phyloP scores from a whole-genome alignment of 768 basidiomycete genomes.

The Gyrodon lividus region DNA sequence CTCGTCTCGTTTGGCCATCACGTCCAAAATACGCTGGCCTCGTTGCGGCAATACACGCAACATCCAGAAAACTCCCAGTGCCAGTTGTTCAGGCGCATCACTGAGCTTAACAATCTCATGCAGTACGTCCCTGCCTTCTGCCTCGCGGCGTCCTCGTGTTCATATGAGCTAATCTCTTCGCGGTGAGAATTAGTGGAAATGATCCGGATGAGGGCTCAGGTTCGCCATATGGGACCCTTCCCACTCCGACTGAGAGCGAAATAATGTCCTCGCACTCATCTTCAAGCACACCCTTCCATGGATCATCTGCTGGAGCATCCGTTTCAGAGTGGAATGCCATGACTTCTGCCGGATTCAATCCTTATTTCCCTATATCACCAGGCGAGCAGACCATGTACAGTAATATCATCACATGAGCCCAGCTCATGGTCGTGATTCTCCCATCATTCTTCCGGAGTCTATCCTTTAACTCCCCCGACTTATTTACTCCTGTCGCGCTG shows the following conservation, averaged over 20 bases:
- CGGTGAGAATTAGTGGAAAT: slow-evolving; percentile 44
- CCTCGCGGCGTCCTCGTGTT: slow-evolving; percentile 36
- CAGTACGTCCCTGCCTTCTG: slow-evolving; percentile 50
- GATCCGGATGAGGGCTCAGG: slow-evolving; percentile 49
- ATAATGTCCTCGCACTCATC: slow-evolving; percentile 46
- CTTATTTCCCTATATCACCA: slow-evolving; percentile 62
- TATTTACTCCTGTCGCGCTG: slow-evolving; percentile 33
- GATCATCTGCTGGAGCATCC: slow-evolving; percentile 44
- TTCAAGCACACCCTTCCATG: slow-evolving; percentile 42
- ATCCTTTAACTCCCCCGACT: slow-evolving; percentile 10
- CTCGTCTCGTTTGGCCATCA: slow-evolving; percentile 64
- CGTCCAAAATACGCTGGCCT: slow-evolving; percentile 53
- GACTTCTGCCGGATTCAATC: slow-evolving; percentile 55
- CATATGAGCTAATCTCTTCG: slow-evolving; percentile 31
- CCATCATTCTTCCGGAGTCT: background rate
- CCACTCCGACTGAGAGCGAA: slow-evolving; percentile 64
- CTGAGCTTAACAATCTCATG: slow-evolving; percentile 60
- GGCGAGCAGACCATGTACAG: slow-evolving; percentile 58
- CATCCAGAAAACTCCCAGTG: slow-evolving; percentile 56
- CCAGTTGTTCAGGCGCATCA: slow-evolving; percentile 54
- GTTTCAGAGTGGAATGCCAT: slow-evolving; percentile 64
- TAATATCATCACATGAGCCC: slow-evolving; percentile 52
- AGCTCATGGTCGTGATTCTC: background rate
- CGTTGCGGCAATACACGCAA: slow-evolving; percentile 61
- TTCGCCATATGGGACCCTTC: slow-evolving; percentile 52